Base-by-base conservation (phyloP, 164 flowering plant genomes). In the Umbellularia californica region DNA sequence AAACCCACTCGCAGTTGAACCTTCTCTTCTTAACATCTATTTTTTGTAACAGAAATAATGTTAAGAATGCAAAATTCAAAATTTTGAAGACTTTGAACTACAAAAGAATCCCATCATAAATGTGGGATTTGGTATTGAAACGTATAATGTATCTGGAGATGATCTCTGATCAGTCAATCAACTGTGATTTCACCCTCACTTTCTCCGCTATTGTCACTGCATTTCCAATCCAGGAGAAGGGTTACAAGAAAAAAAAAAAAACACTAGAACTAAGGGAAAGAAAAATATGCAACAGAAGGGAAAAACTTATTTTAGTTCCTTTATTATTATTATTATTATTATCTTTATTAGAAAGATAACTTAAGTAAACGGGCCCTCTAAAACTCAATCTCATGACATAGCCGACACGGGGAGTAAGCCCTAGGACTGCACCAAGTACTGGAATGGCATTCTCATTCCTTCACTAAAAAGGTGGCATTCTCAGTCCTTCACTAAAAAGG, bases 161-260 rank as follows among this genome's bases (percentile, higher is more conserved):
- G 33, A 50, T 15, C 24, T 13, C 24, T 13, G 35, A 27, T 41
- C 67, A 23, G 24, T 88, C 81, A 92, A 76, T 81, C 81, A 81
- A 77, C 85, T 50, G 82, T 20, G 25, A 68, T 23, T 20, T 91
- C 98, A 73, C 87, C 92, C 72, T 88, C 98, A 77, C 97, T 87
- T 71, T 82, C 87, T 13, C 85, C 99, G 65, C 97, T 91, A 12
- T 77, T 91, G 80, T 93, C 98, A 79, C 99, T 95, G 93, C 89
- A 91, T 64, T 68, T 35, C n/a, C 77, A 1, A 77, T 58, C 63
- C 50, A 62, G n/a, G 58, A 13, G 23, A 52, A 13, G 17, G 41
- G 15, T 60, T 14, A 62, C 65, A 35, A 41, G 10, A 7, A 6
- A 1, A 24, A 24, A n/a, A 13, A 72, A 69, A 30, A n/a, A 13